A percentile compares a stretch with the other conserved stretches of the same genome.
phyloP scores from a whole-genome alignment of 495 filamentous ascomycete genomes.

The Tuber melanosporum region DNA sequence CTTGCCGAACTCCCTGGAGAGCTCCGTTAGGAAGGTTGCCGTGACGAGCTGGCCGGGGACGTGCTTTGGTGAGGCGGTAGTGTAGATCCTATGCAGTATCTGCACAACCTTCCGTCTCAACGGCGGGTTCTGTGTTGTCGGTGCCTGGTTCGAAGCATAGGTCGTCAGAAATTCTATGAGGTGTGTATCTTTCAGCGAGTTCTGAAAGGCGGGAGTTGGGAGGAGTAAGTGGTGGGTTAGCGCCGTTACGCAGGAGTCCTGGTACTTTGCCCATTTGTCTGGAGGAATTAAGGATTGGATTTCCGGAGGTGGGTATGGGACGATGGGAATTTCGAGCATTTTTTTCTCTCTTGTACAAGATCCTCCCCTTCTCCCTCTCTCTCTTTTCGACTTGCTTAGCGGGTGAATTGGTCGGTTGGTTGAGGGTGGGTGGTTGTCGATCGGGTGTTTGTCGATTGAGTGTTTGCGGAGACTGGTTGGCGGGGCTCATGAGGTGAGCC shows the following conservation, averaged over 20 bases:
- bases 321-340: constrained; percentile 32
- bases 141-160: constrained; percentile 20
- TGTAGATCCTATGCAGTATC: constrained; percentile 25
- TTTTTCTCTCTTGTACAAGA: not conserved
- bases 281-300: constrained; percentile 21
- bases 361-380: not conserved
- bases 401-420: not conserved
- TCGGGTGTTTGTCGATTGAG: not conserved
- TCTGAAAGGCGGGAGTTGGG: constrained; percentile 18
- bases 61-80: not conserved
- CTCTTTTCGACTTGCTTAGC: not conserved
- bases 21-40: constrained; percentile 18
- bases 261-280: constrained; percentile 17
- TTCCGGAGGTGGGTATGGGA: constrained; percentile 25
- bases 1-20: constrained; percentile 10
- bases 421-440: not conserved
- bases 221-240: constrained; percentile 29
- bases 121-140: not conserved
- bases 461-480: not conserved
- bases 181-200: constrained; percentile 4
- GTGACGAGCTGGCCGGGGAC: constrained; percentile 16
- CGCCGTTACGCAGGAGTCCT: constrained; percentile 16
- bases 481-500: not conserved
- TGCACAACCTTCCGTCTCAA: constrained; percentile 22
- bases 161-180: constrained; percentile 20